A percentile compares a stretch with the other conserved stretches of the same genome.
These are phyloP conservation scores for Tricholoma hemisulphureum DNA, from an alignment of 768 basidiomycete species.

Conservation along the genomic window DNA sequence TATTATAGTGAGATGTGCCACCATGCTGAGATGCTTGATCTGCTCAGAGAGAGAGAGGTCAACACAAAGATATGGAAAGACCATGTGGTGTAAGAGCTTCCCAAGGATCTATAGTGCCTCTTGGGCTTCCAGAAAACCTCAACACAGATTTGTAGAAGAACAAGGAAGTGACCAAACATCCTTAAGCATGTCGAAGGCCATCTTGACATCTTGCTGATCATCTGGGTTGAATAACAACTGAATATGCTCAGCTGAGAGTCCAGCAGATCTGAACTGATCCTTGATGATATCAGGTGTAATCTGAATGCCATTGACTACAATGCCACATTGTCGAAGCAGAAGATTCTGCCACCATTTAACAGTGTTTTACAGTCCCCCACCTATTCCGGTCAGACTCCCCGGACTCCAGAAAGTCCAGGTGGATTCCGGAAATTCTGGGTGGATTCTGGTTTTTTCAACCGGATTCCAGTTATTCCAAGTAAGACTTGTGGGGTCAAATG, in stretches of 20 bases:
- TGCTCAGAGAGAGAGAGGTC: conserved; percentile 31
- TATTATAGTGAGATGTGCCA: conserved; percentile 26
- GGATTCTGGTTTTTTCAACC: too few relatives aligned
- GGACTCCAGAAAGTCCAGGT: too few relatives aligned
- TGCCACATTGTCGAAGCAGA: conserved; percentile 21
- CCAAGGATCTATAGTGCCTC: conserved; percentile 20
- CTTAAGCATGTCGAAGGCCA: conserved; percentile 23
- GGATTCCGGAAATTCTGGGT: too few relatives aligned
- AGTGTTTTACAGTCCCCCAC: too few relatives aligned
- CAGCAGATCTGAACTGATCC: conserved; percentile 14
- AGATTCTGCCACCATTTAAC: conserved; percentile 26
- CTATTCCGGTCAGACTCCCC: too few relatives aligned
- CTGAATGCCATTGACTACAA: conserved; percentile 6
- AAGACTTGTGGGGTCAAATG: too few relatives aligned
- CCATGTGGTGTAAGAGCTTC: conserved; percentile 21
- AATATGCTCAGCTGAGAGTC: conserved; percentile 20
- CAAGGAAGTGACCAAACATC: conserved; percentile 25
- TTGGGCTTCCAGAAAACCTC: conserved; percentile 18
- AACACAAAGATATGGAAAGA: conserved; percentile 31
- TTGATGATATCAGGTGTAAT: not conserved
- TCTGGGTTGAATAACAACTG: conserved; percentile 23
- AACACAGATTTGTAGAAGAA: conserved; percentile 3
- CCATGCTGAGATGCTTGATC: conserved; percentile 31
- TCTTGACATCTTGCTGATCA: conserved; percentile 31
- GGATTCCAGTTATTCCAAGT: too few relatives aligned